Evolutionary conservation across 768 basidiomycete genomes (phyloP).

Genomic region (Vishniacozyma victoriae): DNA sequence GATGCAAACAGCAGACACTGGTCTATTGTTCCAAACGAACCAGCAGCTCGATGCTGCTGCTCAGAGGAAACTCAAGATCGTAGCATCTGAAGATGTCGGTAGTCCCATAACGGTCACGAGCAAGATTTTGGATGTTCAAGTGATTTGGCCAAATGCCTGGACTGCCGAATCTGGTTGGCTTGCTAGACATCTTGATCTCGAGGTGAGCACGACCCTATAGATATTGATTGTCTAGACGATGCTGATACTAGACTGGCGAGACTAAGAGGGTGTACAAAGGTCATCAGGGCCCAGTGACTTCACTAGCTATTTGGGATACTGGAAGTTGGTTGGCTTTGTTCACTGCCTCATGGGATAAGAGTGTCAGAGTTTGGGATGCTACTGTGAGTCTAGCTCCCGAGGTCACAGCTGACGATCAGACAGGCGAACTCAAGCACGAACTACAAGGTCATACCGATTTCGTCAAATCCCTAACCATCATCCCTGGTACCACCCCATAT

Average conservation of each 20-base stretch:
- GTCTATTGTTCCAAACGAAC: slow-evolving; percentile 66
- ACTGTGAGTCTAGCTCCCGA: slow-evolving; percentile 52
- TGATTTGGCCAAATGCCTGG: slow-evolving; percentile 68
- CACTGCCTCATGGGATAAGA: slow-evolving; percentile 96
- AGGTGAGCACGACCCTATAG: slow-evolving; percentile 52
- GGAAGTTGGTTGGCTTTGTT: slow-evolving; percentile 54
- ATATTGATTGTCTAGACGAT: neutral
- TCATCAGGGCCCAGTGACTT: slow-evolving; percentile 84
- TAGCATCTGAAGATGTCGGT: slow-evolving; percentile 65
- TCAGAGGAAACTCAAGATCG: slow-evolving; percentile 59
- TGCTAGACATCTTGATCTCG: slow-evolving; percentile 65
- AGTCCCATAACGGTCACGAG: slow-evolving; percentile 70
- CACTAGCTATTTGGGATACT: slow-evolving; percentile 57
- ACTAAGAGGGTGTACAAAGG: slow-evolving; percentile 70
- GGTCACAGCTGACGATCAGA: slow-evolving; percentile 51
- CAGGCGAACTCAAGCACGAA: slow-evolving; percentile 62
- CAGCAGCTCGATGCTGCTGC: slow-evolving; percentile 62
- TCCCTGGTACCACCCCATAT: slow-evolving; percentile 55
- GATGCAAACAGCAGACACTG: slow-evolving; percentile 50
- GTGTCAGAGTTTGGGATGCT: slow-evolving; percentile 80
- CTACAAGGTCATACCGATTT: slow-evolving; percentile 82
- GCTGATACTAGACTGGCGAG: slow-evolving; percentile 63
- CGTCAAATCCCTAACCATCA: slow-evolving; percentile 71
- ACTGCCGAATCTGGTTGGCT: slow-evolving; percentile 79
- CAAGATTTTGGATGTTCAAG: slow-evolving; percentile 65